phyloP scores from a whole-genome alignment of 257 asterid genomes.

The Osmanthus fragrans region DNA sequence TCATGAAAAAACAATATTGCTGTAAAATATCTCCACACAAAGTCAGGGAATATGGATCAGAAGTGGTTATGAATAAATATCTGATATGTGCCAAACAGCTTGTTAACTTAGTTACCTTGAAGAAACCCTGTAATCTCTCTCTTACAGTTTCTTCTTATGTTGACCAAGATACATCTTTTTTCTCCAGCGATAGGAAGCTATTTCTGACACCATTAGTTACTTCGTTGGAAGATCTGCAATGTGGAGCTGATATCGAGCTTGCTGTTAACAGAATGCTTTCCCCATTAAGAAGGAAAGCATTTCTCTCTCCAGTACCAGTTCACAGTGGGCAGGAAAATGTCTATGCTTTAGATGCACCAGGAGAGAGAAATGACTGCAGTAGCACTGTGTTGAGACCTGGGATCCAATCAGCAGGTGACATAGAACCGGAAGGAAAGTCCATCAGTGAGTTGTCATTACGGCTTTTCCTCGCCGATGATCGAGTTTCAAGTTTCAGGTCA shows the following conservation, averaged over 20 bases:
- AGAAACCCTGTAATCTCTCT: neutral
- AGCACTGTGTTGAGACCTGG: constrained; percentile 35
- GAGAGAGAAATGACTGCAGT: constrained; percentile 34
- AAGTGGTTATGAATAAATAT: constrained; percentile 4
- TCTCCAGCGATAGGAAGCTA: constrained; percentile 73
- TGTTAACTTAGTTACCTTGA: constrained; percentile 12
- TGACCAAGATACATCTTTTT: constrained; percentile 23
- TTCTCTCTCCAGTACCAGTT: constrained; percentile 32
- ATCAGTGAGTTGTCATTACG: constrained; percentile 60
- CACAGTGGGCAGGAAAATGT: constrained; percentile 41
- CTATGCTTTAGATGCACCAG: constrained; percentile 31
- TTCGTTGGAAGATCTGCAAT: constrained; percentile 67
- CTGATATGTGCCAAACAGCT: neutral
- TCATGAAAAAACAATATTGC: neutral
- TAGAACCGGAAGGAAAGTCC: constrained; percentile 50
- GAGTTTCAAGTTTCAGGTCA: constrained; percentile 62
- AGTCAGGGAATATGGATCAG: neutral
- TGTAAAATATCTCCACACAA: too few species aligned
- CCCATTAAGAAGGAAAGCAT: constrained; percentile 60
- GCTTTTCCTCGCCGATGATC: constrained; percentile 69
- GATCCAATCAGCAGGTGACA: constrained; percentile 38
- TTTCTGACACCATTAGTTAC: constrained; percentile 89
- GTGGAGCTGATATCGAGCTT: constrained; percentile 64
- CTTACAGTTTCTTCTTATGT: constrained; percentile 14
- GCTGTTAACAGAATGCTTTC: constrained; percentile 66